Percentiles rank a stretch among this genome's conserved stretches.
These are phyloP conservation scores for Mycena belliarum DNA, from an alignment of 768 basidiomycete species.

Conservation along the genomic window DNA sequence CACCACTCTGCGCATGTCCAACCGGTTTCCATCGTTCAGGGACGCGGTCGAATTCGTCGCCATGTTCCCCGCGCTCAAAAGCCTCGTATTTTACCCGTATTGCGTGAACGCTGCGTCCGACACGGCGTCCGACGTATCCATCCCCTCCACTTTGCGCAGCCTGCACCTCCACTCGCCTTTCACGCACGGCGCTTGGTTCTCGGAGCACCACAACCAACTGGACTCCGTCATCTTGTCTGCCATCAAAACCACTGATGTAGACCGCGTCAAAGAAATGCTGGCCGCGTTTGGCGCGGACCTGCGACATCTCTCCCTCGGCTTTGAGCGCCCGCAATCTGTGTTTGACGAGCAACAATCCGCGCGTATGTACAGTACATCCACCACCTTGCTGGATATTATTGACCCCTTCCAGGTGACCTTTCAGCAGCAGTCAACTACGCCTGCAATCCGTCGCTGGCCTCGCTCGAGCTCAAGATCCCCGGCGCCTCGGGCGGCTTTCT, in stretches of 20 bases:
- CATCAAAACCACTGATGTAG: background rate
- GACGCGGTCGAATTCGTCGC: constrained; percentile 1
- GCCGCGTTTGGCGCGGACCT: background rate
- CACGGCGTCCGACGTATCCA: background rate
- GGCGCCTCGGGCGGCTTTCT: background rate
- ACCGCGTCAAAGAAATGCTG: background rate
- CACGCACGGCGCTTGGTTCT: background rate
- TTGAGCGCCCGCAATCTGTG: background rate
- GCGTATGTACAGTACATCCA: background rate
- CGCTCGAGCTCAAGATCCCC: background rate
- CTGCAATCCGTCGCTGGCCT: background rate
- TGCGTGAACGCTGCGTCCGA: background rate
- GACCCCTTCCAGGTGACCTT: background rate
- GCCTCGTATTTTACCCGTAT: background rate
- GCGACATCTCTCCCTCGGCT: background rate
- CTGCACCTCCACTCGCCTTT: background rate
- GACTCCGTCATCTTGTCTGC: background rate
- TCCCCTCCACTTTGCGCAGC: background rate
- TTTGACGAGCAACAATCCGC: background rate
- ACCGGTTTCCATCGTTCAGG: background rate
- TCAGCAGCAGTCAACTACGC: background rate
- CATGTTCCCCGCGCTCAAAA: background rate
- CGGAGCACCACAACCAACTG: background rate
- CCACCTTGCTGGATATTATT: background rate
- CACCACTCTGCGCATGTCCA: background rate